Evolutionary conservation across 2,329 filamentous ascomycete species (phyloP).

Genomic region (Botryotinia narcissicola): DNA sequence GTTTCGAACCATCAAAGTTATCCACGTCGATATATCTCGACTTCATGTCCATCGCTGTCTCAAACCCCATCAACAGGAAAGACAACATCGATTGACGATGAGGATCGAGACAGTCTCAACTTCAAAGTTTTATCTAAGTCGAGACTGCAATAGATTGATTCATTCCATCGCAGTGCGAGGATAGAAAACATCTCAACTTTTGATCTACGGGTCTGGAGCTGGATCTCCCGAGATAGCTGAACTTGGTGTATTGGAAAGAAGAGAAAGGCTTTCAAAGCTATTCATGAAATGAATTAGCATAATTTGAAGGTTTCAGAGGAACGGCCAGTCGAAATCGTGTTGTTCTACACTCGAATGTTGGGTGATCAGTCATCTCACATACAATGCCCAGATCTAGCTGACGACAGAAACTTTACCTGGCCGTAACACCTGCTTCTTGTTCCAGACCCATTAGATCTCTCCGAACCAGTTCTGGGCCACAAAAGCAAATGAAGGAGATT

Average conservation of each 20-base stretch:
- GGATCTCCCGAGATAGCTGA: not conserved
- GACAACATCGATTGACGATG: not conserved
- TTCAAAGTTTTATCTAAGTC: not conserved
- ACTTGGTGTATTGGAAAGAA: not conserved
- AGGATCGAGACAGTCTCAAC: not conserved
- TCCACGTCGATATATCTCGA: not conserved
- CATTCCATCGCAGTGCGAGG: not conserved
- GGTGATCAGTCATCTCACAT: not conserved
- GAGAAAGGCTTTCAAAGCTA: not conserved
- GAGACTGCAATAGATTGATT: not conserved
- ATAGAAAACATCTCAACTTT: not conserved
- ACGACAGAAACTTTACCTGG: not conserved
- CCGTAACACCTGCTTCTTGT: not conserved
- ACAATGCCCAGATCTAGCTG: not conserved
- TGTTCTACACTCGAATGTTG: not conserved
- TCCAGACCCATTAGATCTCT: too few species aligned
- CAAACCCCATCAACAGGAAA: not conserved
- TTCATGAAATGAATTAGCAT: not conserved
- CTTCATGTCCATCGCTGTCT: not conserved
- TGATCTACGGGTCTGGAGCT: not conserved
- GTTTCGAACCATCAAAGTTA: not conserved
- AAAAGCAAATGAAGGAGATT: not conserved
- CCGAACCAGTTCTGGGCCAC: not conserved
- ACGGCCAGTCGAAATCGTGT: not conserved
- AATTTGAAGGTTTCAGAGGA: not conserved